Base-by-base conservation (phyloP, 371 early-diverging fungal species). In the Mortierella sp. region DNA sequence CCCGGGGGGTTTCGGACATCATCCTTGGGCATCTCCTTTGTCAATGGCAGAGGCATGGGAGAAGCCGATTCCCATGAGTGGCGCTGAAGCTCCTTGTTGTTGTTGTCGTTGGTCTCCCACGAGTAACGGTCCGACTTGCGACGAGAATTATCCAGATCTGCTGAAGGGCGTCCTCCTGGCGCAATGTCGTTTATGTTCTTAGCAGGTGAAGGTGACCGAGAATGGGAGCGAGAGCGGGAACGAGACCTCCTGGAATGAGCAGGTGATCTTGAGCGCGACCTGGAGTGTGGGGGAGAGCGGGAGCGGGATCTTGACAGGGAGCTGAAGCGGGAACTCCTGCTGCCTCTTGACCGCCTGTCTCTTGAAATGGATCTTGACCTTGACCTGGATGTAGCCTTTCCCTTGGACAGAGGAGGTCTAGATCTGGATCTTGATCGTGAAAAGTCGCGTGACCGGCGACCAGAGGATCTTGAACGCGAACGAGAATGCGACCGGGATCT, bases 381-480 rank as follows among this genome's bases (percentile, higher is more conserved):
- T 63, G 75, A 76, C 41, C 71, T 70, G n/a, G 76, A 76, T 24
- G 41, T 68, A 24, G 68, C 41, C 24, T 68, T 41, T 3, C 16
- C 43, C 32, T 35, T 27, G 41, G 68, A 51, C 51, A 54, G 77
- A 46, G 60, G 56, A 16, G 70, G 68, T 56, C 73, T 77, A 2
- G 84, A 78, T 44, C 84, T 71, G 38, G 81, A 75, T 27, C 75
- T 71, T 18, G 80, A 76, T 58, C 78, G 70, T 21, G 79, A 75
- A 41, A 70, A 79, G 18, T 71, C 48, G 16, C 76, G 71, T 41
- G 71, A 38, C 1, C 35, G 38, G 29, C 38, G 46, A 48, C 55
- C 71, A 24, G 51, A 72, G 60, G 60, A 60, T 29, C 60, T 38
- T 4, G 68, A 38, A 27, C 78, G 65, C 0, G 74, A 65, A 16